Conservation (phyloP, 202 grass and related monocot genomes). For the Saccharum hybrid region DNA sequence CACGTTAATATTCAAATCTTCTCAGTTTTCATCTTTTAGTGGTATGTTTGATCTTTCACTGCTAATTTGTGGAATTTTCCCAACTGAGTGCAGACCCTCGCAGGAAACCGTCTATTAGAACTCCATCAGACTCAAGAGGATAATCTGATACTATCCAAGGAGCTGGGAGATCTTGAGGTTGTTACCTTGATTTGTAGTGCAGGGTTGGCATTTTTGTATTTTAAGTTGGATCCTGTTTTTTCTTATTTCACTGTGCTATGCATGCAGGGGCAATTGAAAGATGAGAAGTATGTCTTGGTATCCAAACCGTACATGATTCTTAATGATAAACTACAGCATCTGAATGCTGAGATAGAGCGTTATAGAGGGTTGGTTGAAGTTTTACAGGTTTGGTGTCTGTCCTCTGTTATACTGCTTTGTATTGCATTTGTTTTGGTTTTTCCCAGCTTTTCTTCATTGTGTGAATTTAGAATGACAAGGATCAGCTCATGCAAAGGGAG, state of each 20-base stretch:
- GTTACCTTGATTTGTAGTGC: constrained; percentile 34
- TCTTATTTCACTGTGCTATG: constrained; percentile 30
- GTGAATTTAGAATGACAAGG: constrained; percentile 70
- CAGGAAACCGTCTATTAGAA: constrained; percentile 84
- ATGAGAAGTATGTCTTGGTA: constrained; percentile 73
- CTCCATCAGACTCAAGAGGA: constrained; percentile 97
- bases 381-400: constrained; percentile 65
- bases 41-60: constrained; percentile 21
- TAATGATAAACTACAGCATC: constrained; percentile 72
- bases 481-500: constrained; percentile 69
- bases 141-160: constrained; percentile 85
- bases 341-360: constrained; percentile 77
- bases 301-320: constrained; percentile 80
- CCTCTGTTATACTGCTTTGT: constrained; percentile 38
- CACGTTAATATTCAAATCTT: constrained; percentile 20
- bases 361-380: constrained; percentile 73
- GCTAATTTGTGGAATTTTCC: constrained; percentile 34
- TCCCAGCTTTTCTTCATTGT: constrained; percentile 28
- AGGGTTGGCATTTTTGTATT: constrained; percentile 22
- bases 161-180: constrained; percentile 96
- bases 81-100: constrained; percentile 62
- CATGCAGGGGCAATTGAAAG: constrained; percentile 79
- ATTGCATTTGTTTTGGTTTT: neutral
- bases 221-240: constrained; percentile 37
- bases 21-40: constrained; percentile 41